Percentiles rank a stretch among this genome's conserved stretches.
phyloP scores from a whole-genome alignment of 257 asterid species.

The Gardenia jasminoides region DNA sequence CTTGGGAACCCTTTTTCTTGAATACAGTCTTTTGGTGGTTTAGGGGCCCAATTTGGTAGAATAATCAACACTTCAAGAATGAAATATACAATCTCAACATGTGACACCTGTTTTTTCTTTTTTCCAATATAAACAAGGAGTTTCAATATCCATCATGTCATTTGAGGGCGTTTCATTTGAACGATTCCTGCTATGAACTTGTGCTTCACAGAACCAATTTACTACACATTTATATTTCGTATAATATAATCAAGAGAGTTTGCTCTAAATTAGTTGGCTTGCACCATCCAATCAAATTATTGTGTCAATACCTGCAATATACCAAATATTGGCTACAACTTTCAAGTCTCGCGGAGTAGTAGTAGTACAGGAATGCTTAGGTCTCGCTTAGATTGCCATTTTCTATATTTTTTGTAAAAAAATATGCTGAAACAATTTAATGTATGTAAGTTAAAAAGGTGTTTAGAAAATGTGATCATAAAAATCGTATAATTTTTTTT shows the following conservation, averaged over 20 bases:
- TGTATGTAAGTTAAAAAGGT: too few relatives aligned
- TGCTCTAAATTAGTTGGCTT: background rate
- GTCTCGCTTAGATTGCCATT: too few relatives aligned
- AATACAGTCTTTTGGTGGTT: background rate
- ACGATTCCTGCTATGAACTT: too few relatives aligned
- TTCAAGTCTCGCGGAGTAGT: too few relatives aligned
- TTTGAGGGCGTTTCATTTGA: background rate
- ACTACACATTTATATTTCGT: background rate
- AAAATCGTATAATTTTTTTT: too few relatives aligned
- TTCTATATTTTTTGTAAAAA: too few relatives aligned
- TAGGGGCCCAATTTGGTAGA: background rate
- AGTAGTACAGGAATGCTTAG: too few relatives aligned
- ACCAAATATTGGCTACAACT: background rate
- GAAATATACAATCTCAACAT: background rate
- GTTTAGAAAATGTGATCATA: too few relatives aligned
- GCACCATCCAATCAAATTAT: background rate
- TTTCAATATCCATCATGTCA: too few relatives aligned
- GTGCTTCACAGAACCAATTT: background rate
- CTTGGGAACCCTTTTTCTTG: slow-evolving; percentile 12
- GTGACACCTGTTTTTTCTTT: background rate
- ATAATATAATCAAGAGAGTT: background rate
- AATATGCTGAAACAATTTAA: too few relatives aligned
- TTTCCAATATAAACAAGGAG: background rate
- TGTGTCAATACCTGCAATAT: background rate
- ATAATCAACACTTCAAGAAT: background rate